Evolutionary conservation across 495 filamentous ascomycete genomes (phyloP).

Genomic region (Staphylotrichum tortipilum): DNA sequence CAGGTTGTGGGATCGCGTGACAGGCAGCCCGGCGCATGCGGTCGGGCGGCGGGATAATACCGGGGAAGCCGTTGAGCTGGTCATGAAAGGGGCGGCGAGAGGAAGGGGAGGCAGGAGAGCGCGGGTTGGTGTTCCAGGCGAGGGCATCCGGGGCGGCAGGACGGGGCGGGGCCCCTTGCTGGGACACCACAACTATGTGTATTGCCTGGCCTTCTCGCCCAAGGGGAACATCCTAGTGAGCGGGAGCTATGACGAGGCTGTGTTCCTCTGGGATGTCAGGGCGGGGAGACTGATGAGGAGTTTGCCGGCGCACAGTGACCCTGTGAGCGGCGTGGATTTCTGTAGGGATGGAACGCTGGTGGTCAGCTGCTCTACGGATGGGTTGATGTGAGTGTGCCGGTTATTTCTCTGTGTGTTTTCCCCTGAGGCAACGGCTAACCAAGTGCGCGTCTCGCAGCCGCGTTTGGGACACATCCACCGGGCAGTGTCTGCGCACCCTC

Average conservation of each 20-base stretch:
- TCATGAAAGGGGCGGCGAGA: background rate
- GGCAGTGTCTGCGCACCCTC: slow-evolving; percentile 87
- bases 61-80: background rate
- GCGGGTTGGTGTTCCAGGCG: background rate
- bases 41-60: slow-evolving; percentile 6
- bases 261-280: slow-evolving; percentile 92
- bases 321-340: slow-evolving; percentile 88
- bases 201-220: slow-evolving; percentile 83
- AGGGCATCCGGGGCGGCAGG: slow-evolving; percentile 19
- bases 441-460: slow-evolving; percentile 41
- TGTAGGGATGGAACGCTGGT: slow-evolving; percentile 87
- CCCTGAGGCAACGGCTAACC: slow-evolving; percentile 1
- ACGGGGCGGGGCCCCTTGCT: slow-evolving; percentile 47
- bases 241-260: slow-evolving; percentile 93
- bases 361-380: slow-evolving; percentile 80
- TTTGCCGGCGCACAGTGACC: slow-evolving; percentile 89
- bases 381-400: slow-evolving; percentile 56
- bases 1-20: slow-evolving; percentile 78
- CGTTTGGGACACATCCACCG: slow-evolving; percentile 92
- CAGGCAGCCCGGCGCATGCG: slow-evolving; percentile 54
- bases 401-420: background rate
- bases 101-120: background rate
- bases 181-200: slow-evolving; percentile 94
- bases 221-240: slow-evolving; percentile 94
- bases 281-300: slow-evolving; percentile 76